Evolutionary conservation across 2,329 filamentous ascomycete genomes (phyloP).

Genomic region (Epichloe uncinata): DNA sequence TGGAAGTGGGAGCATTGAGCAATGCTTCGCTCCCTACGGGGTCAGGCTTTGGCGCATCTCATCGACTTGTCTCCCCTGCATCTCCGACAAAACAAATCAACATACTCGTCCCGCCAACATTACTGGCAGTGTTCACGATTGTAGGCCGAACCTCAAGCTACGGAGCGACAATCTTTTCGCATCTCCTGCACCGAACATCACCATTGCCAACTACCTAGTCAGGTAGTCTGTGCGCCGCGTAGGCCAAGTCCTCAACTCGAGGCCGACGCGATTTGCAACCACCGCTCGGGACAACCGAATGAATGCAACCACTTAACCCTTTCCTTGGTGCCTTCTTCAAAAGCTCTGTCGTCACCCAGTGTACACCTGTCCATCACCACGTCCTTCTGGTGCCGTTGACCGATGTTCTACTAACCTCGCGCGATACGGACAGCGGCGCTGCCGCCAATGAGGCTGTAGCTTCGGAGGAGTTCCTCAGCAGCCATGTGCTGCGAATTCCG

Average conservation of each 20-base stretch:
- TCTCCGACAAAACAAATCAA: background rate
- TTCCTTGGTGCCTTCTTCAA: slow-evolving; percentile 98
- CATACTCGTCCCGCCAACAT: background rate
- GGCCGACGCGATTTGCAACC: slow-evolving; percentile 17
- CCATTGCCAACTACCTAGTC: background rate
- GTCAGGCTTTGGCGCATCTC: background rate
- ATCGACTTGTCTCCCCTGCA: background rate
- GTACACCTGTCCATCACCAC: slow-evolving; percentile 80
- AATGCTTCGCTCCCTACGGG: background rate
- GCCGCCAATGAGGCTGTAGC: slow-evolving; percentile 67
- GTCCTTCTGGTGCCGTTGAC: slow-evolving; percentile 88
- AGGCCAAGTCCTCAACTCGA: slow-evolving; percentile 10
- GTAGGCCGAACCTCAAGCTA: background rate
- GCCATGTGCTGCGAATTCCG: slow-evolving; percentile 86
- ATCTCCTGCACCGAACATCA: background rate
- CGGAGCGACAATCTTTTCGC: background rate
- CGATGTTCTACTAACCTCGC: slow-evolving; percentile 76
- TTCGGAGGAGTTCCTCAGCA: slow-evolving; percentile 89
- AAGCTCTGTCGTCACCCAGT: slow-evolving; percentile 84
- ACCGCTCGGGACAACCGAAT: slow-evolving; percentile 21
- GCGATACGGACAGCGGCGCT: slow-evolving; percentile 73
- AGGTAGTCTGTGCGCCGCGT: background rate
- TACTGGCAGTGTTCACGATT: background rate
- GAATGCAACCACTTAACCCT: slow-evolving; percentile 96
- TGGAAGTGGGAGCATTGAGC: background rate